A percentile compares a stretch with the other conserved stretches of the same genome.
Conservation (phyloP, 108 stramenopile species). For the Cylindrotheca closterium region DNA sequence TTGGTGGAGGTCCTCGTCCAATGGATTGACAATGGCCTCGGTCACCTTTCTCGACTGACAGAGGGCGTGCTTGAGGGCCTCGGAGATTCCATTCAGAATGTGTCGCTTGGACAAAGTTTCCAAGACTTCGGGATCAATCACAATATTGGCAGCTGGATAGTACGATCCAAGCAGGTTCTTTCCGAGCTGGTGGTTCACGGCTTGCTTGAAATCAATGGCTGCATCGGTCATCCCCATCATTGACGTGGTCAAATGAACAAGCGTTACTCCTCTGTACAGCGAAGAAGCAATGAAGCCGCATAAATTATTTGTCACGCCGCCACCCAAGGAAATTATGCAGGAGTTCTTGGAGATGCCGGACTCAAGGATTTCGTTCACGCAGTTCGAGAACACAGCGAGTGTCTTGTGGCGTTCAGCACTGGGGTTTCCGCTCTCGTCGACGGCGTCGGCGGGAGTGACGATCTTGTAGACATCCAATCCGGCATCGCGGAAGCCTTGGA, state of each 20-base stretch:
- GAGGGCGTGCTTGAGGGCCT: conserved; percentile 41
- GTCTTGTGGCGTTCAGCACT: conserved; percentile 36
- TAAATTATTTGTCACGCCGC: conserved; percentile 34
- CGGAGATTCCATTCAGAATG: conserved; percentile 39
- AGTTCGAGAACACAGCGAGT: conserved; percentile 5
- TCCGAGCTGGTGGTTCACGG: conserved; percentile 32
- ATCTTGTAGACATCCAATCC: conserved; percentile 28
- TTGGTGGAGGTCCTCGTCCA: conserved; percentile 12
- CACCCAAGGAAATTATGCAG: conserved; percentile 37
- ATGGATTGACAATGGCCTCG: conserved; percentile 20
- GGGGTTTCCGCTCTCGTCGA: conserved; percentile 38
- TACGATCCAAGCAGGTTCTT: conserved; percentile 42
- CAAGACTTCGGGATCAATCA: conserved; percentile 40
- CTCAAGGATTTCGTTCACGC: conserved; percentile 10
- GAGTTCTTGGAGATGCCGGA: conserved; percentile 34
- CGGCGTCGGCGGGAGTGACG: conserved; percentile 26
- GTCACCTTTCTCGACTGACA: conserved; percentile 20
- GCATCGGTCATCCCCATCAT: conserved; percentile 41
- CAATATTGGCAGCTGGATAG: conserved; percentile 34
- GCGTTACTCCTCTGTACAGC: conserved; percentile 30
- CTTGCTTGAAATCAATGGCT: conserved; percentile 40
- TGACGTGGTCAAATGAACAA: conserved; percentile 40
- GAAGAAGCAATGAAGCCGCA: conserved; percentile 33
- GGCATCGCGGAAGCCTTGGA: conserved; percentile 28
- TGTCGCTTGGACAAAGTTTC: conserved; percentile 25